Percentiles rank a stretch among this genome's conserved stretches.
phyloP scores from a whole-genome alignment of 176 grass and related monocot species.

The Hordeum marinum region DNA sequence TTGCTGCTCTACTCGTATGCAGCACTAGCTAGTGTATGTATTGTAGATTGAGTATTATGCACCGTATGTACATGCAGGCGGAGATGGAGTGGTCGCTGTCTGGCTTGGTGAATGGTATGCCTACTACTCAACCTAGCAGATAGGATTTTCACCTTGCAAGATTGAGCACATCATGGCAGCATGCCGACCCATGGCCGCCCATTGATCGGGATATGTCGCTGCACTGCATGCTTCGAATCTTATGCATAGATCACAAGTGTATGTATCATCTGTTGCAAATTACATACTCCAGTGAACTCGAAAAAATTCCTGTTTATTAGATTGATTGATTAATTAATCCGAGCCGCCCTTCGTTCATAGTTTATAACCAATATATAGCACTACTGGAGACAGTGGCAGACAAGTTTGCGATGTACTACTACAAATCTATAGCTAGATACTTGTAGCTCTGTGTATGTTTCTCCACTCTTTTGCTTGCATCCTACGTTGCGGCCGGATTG shows the following conservation, averaged over 20 bases:
- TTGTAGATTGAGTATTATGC: too few species aligned
- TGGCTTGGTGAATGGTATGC: conserved; percentile 6
- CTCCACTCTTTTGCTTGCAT: background rate
- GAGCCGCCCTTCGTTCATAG: background rate
- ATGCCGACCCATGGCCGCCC: background rate
- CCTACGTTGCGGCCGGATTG: background rate
- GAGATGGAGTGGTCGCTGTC: background rate
- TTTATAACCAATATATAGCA: too few species aligned
- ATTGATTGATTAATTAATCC: background rate
- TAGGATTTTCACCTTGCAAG: background rate
- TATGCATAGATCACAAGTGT: background rate
- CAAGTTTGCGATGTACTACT: background rate
- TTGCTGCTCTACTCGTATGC: background rate
- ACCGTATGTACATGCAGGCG: too few species aligned
- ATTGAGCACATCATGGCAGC: conserved; percentile 4
- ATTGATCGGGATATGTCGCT: background rate
- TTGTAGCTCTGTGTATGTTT: too few species aligned
- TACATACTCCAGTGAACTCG: too few species aligned
- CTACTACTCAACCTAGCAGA: background rate
- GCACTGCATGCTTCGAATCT: background rate
- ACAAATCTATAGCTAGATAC: too few species aligned
- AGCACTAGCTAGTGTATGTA: too few species aligned
- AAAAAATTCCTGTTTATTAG: background rate
- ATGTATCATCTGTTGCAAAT: background rate
- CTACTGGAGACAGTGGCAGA: background rate